Evolutionary conservation across 129 eudicot genomes (phyloP), one percentile per base, ranked within the genome.

Genomic region (Ambrosia trifida): DNA sequence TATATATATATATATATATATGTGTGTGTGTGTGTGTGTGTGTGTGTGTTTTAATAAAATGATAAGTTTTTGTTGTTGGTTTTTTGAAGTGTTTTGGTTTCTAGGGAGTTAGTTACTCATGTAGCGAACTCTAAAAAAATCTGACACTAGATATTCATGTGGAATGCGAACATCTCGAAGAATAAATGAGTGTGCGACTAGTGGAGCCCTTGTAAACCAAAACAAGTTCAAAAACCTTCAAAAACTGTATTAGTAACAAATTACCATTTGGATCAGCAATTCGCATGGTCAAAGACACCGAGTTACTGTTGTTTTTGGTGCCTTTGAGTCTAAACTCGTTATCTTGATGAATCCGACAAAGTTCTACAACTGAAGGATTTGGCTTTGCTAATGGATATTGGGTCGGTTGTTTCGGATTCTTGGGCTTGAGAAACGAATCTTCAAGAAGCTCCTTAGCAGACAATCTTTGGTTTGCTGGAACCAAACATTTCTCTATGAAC

Each of bases 401-500:
- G 24, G 45, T 18, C 7, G 76, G 70, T 66, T 81, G 85, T 58
- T 56, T 76, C 1, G 46, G 73, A 77, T 32, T 68, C 73, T 78
- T 87, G 13, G 18, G 4, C 44, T 78, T 76, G 52, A 94, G 90
- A 79, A 94, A 94, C 1, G 89, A 85, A 45, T 89, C 97, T 64
- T 82, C 82, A 3, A 94, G 81, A 76, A 94, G 96, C 66, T 85
- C 86, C 59, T 47, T 90, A 11, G 91, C 98, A 63, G 96, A 40
- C 78, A 84, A 66, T 77, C 98, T 89, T 57, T 79, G 68, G 44
- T 85, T 78, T 12, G 88, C 93, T 9, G 84, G 92, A 81, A 79
- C 82, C 75, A 94, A 49, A 79, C 98, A 94, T 79, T 85, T 89
- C 83, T 84, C 86, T 19, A 94, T 87, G 74, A 94, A 89, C 66